A percentile compares a stretch with the other conserved stretches of the same genome.
Conservation (phyloP, 345 rosid species). For the Abelmoschus esculentus region DNA sequence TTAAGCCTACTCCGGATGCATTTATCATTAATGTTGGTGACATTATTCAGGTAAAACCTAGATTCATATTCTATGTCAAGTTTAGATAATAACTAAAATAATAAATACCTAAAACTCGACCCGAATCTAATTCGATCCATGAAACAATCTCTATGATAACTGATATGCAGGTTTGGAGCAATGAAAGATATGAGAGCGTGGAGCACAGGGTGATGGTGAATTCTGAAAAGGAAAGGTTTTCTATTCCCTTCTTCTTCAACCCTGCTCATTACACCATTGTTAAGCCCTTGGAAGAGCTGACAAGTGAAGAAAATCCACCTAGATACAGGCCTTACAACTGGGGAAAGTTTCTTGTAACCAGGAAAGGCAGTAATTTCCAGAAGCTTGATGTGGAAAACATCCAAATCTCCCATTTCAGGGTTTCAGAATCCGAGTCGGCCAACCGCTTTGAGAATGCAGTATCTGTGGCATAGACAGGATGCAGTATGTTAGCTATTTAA, state of each 20-base stretch:
- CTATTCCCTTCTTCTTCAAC: constrained; percentile 55
- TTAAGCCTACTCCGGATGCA: constrained; percentile 46
- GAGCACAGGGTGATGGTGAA: constrained; percentile 72
- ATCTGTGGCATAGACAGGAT: neutral
- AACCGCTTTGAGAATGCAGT: neutral
- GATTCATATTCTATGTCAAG: no score
- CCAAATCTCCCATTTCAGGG: constrained; percentile 26
- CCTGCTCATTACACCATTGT: constrained; percentile 41
- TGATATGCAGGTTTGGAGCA: constrained; percentile 57
- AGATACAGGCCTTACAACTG: constrained; percentile 48
- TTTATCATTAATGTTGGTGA: constrained; percentile 78
- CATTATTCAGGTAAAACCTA: constrained; percentile 36
- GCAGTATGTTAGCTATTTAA: no score
- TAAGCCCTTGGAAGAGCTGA: constrained; percentile 53
- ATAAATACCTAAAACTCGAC: no score
- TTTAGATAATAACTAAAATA: no score
- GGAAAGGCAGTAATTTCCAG: constrained; percentile 54
- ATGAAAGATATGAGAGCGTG: constrained; percentile 54
- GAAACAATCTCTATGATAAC: no score
- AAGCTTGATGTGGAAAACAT: constrained; percentile 51
- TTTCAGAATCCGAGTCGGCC: neutral
- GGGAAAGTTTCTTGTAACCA: constrained; percentile 52
- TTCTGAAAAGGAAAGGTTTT: constrained; percentile 48
- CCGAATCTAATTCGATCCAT: no score
- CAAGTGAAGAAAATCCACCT: constrained; percentile 33